Evolutionary conservation across 345 rosid species (phyloP).

Genomic region (Firmiana major): DNA sequence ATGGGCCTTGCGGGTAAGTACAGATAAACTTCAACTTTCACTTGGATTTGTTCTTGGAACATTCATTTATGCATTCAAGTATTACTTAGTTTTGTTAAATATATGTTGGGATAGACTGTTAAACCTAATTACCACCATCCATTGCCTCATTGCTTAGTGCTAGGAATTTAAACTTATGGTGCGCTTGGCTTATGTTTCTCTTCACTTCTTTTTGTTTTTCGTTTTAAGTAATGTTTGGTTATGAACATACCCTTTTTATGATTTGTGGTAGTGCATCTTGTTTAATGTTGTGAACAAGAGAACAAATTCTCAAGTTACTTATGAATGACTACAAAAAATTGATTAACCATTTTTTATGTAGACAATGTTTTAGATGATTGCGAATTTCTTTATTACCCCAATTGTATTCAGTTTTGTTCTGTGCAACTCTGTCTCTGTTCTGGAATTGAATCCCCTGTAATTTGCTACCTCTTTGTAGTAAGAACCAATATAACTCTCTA

Average conservation of each 20-base stretch:
- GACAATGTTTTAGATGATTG: too few relatives aligned
- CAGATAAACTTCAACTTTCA: neutral
- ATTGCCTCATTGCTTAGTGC: neutral
- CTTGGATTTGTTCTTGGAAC: neutral
- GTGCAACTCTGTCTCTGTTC: neutral
- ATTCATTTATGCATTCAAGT: neutral
- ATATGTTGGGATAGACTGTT: neutral
- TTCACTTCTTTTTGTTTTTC: neutral
- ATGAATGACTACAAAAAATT: neutral
- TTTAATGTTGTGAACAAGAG: neutral
- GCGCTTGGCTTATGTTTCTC: neutral
- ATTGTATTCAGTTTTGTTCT: neutral
- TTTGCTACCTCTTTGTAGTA: neutral
- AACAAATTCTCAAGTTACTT: neutral
- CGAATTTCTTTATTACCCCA: neutral
- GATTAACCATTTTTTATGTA: neutral
- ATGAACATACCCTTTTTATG: neutral
- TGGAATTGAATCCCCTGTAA: neutral
- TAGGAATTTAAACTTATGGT: neutral
- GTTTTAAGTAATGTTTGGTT: neutral
- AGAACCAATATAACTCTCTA: neutral
- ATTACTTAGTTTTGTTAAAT: neutral
- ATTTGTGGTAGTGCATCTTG: neutral
- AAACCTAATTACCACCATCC: neutral
- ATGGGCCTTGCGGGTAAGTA: constrained; percentile 75